Evolutionary conservation across 73 alveolate species (phyloP).

Genomic region (Stentor coeruleus): DNA sequence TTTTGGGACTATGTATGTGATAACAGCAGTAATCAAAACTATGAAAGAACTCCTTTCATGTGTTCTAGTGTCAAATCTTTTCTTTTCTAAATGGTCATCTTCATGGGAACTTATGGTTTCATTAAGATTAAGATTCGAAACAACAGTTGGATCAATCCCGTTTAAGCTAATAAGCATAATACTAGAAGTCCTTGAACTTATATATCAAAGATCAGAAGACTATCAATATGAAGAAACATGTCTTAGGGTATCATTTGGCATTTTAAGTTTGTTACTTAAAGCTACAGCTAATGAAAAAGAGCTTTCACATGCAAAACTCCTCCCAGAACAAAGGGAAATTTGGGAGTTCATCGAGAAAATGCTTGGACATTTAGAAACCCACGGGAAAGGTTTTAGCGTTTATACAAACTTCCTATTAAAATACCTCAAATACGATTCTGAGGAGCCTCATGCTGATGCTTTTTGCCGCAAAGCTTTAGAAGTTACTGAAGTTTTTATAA

Average conservation of each 20-base stretch:
- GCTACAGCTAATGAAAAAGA: neutral
- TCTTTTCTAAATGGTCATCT: slow-evolving; percentile 8
- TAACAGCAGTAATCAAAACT: slow-evolving; percentile 20
- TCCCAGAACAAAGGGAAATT: slow-evolving; percentile 11
- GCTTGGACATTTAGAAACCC: neutral
- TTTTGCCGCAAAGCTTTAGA: slow-evolving; percentile 41
- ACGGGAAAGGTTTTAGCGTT: slow-evolving; percentile 11
- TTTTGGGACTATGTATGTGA: slow-evolving; percentile 13
- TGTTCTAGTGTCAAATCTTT: neutral
- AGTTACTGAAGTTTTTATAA: neutral
- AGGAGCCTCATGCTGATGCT: slow-evolving; percentile 59
- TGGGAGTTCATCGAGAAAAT: slow-evolving; percentile 19
- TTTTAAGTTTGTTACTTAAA: neutral
- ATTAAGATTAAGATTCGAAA: neutral
- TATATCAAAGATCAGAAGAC: neutral
- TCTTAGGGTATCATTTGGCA: neutral
- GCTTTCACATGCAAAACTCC: neutral
- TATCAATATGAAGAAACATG: neutral
- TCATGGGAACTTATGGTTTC: slow-evolving; percentile 11
- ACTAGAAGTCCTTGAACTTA: neutral
- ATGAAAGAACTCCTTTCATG: slow-evolving; percentile 12
- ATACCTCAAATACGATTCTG: slow-evolving; percentile 37
- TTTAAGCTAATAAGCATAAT: neutral
- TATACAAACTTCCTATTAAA: slow-evolving; percentile 39
- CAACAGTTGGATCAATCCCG: neutral